phyloP scores from a whole-genome alignment of 1,139 yeast genomes.

The Pichia sp. region DNA sequence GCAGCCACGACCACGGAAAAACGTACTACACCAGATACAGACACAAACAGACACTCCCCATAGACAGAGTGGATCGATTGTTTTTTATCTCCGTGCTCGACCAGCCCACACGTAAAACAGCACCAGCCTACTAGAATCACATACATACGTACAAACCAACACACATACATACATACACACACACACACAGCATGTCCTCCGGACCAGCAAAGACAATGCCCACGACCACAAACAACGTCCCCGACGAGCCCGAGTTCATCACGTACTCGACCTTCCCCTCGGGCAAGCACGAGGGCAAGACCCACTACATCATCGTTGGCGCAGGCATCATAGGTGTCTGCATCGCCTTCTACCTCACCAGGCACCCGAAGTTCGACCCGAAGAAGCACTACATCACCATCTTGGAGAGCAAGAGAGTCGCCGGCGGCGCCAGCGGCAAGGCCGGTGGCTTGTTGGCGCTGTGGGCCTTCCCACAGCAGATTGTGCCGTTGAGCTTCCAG shows the following conservation, averaged over 20 bases:
- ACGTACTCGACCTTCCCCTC: constrained; percentile 47
- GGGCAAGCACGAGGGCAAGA: constrained; percentile 56
- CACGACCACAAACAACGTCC: constrained; percentile 15
- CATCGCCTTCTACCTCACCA: constrained; percentile 83
- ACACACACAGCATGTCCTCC: constrained; percentile 10
- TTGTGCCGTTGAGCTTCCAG: constrained; percentile 82
- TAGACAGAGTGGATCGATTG: no score
- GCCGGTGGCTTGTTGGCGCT: constrained; percentile 94
- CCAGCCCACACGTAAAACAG: not conserved
- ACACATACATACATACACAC: not conserved
- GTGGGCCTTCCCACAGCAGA: constrained; percentile 96
- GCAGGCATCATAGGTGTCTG: constrained; percentile 97
- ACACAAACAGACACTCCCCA: no score
- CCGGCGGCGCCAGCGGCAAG: constrained; percentile 96
- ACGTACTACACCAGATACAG: no score
- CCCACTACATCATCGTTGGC: constrained; percentile 74
- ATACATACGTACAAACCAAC: no score
- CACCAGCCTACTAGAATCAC: no score
- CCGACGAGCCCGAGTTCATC: constrained; percentile 26
- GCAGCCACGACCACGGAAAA: no score
- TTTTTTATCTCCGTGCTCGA: no score
- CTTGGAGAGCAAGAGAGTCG: constrained; percentile 87
- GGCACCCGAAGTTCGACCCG: constrained; percentile 76
- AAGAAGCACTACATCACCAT: constrained; percentile 75
- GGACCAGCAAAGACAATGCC: constrained; percentile 15